Evolutionary conservation across 2,329 filamentous ascomycete genomes (phyloP), one percentile per base, ranked within the genome.

Genomic region (Nigrospora oryzae): DNA sequence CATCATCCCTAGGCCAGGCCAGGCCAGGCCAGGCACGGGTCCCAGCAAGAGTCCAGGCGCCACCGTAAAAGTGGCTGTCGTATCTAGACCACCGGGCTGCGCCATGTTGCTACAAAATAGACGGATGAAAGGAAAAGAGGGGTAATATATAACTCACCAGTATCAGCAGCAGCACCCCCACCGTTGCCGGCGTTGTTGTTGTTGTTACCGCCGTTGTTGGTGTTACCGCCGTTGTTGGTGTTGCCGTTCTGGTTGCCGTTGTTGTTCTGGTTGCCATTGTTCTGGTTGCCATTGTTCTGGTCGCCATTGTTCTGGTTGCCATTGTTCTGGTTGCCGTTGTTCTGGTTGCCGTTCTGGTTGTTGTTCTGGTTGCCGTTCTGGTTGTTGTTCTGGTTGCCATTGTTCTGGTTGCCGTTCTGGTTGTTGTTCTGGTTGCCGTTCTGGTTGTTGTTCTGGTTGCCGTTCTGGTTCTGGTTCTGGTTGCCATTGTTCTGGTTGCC

Each of bases 141-240:
- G 10, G 8, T 7, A 28, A 7, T 4, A 28, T 7, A 6, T 28
- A 4, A 28, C 23, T 28, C 8, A 28, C 23, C 23, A 28, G 23
- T 28, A 28, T 38, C 28, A n/a, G 23, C 23, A 28, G 13, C n/a
- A 19, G 23, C 23, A 28, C 8, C 23, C 4, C 23, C 23, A 28
- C 5, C 23, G 36, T 15, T 17, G 4, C 28, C 28, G 36, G 23
- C 23, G 23, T 28, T 28, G 23, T 28, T 28, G 40, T 45, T 39
- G n/a, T 43, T 37, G n/a, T 50, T 53, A n/a, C 51, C 48, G 48
- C 42, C 15, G 10, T 40, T 11, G 38, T 40, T 40, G 23, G 8
- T 16, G 17, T n/a, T n/a, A 11, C 19, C 19, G 19, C 4, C 19
- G 19, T 23, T 23, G 19, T 23, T 23, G 19, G 4, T 43, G 19